Conservation (phyloP, 805 yeast genomes). For the Vanderwaltozyma polyspora region DNA sequence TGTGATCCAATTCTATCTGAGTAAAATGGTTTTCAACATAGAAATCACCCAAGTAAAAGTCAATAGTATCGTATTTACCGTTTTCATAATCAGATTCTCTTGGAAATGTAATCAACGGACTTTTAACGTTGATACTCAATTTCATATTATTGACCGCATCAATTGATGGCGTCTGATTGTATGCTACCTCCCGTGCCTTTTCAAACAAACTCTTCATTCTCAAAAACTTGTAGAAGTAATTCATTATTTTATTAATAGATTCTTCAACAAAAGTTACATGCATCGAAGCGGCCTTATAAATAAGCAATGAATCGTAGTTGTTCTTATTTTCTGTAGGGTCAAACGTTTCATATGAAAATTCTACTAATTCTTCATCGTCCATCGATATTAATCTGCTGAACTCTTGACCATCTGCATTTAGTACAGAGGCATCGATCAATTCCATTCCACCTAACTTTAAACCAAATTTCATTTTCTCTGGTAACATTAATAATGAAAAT, state of each 20-base stretch:
- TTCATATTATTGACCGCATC: constrained; percentile 44
- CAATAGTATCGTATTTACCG: constrained; percentile 46
- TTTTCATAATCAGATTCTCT: constrained; percentile 33
- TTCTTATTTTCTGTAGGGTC: constrained; percentile 41
- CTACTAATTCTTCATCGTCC: constrained; percentile 67
- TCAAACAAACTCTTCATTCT: constrained; percentile 87
- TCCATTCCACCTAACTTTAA: constrained; percentile 71
- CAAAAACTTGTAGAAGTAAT: constrained; percentile 62
- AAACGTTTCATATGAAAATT: constrained; percentile 72
- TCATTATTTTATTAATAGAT: constrained; percentile 56
- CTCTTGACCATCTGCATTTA: constrained; percentile 46
- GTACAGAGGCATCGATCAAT: constrained; percentile 56
- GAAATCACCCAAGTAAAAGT: constrained; percentile 74
- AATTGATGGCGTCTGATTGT: constrained; percentile 63
- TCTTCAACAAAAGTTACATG: constrained; percentile 71
- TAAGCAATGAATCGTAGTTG: constrained; percentile 31
- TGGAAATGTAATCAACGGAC: constrained; percentile 82
- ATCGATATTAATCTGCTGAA: constrained; percentile 61
- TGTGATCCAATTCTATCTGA: constrained; percentile 14
- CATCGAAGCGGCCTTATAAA: constrained; percentile 55
- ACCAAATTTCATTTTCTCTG: constrained; percentile 63
- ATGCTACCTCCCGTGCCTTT: constrained; percentile 76
- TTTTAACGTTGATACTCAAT: constrained; percentile 58
- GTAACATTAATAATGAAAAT: constrained; percentile 52
- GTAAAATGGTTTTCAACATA: constrained; percentile 53